phyloP scores from a whole-genome alignment of 2,329 filamentous ascomycete species.

The Colletotrichum theobromicola region DNA sequence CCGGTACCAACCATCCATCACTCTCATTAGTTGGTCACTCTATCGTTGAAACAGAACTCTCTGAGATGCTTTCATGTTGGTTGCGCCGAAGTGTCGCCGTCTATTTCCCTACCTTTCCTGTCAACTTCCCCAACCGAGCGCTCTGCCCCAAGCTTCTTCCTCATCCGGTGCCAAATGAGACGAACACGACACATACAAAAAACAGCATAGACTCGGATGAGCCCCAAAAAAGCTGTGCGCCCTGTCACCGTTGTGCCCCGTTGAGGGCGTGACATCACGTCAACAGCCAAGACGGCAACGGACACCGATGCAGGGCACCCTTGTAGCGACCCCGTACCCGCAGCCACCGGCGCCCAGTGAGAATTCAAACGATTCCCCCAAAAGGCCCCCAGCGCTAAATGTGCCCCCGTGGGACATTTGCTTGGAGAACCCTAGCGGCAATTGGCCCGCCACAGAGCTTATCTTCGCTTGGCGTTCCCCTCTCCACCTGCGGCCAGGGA shows the following conservation, averaged over 20 bases:
- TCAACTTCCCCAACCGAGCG: neutral
- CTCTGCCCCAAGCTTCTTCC: neutral
- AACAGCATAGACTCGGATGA: neutral
- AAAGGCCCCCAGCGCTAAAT: neutral
- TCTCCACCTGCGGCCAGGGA: neutral
- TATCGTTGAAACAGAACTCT: neutral
- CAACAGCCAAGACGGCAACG: constrained; percentile 9
- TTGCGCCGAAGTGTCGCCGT: neutral
- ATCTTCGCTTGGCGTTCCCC: neutral
- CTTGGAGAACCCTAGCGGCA: neutral
- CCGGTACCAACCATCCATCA: neutral
- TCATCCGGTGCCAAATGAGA: neutral
- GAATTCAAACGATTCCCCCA: neutral
- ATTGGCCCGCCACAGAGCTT: neutral
- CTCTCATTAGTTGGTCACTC: neutral
- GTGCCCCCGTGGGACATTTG: neutral
- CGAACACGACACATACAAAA: neutral
- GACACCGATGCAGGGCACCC: neutral
- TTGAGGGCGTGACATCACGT: neutral
- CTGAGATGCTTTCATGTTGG: neutral
- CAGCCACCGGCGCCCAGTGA: neutral
- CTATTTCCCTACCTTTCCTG: neutral
- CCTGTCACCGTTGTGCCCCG: neutral
- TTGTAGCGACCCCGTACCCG: neutral
- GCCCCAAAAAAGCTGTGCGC: neutral